A percentile compares a stretch with the other conserved stretches of the same genome.
phyloP scores from a whole-genome alignment of 2,329 filamentous ascomycete genomes.

The Aspergillus melleus region DNA sequence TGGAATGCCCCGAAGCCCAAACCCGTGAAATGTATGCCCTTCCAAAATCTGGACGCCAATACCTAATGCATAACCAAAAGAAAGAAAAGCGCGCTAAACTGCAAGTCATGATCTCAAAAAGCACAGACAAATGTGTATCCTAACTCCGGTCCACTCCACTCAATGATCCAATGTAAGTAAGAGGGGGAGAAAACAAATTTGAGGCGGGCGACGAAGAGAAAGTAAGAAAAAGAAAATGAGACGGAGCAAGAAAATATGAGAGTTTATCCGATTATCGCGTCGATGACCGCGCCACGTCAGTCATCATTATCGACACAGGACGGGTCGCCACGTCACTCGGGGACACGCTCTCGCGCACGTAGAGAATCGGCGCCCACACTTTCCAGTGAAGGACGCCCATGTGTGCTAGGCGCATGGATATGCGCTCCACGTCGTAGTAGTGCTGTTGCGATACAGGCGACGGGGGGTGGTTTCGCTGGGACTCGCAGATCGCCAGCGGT shows the following conservation, averaged over 20 bases:
- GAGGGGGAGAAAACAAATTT: not conserved
- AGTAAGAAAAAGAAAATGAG: not conserved
- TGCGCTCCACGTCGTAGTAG: conserved; percentile 41
- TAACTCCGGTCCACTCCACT: conserved; percentile 3
- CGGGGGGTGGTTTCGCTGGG: conserved; percentile 34
- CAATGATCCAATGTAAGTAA: not conserved
- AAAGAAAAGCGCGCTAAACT: conserved; percentile 17
- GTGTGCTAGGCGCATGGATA: conserved; percentile 78
- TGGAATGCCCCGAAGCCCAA: not conserved
- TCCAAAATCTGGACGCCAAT: conserved; percentile 1
- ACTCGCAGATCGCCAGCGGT: conserved; percentile 45
- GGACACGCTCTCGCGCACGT: conserved; percentile 44
- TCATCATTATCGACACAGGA: not conserved
- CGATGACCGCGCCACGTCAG: conserved; percentile 12
- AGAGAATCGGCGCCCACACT: conserved; percentile 78
- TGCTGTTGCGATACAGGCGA: conserved; percentile 27
- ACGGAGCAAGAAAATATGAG: not conserved
- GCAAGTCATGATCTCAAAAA: conserved; percentile 10
- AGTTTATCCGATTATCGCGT: not conserved
- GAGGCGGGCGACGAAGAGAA: not conserved
- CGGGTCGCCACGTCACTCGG: conserved; percentile 17
- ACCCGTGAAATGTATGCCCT: not conserved
- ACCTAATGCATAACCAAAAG: conserved; percentile 12
- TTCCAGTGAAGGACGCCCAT: conserved; percentile 86
- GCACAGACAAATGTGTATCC: not conserved